These are phyloP conservation scores for Cryptococcus floricola DNA, from an alignment of 1,284 basidiomycete species.

Conservation along the genomic window DNA sequence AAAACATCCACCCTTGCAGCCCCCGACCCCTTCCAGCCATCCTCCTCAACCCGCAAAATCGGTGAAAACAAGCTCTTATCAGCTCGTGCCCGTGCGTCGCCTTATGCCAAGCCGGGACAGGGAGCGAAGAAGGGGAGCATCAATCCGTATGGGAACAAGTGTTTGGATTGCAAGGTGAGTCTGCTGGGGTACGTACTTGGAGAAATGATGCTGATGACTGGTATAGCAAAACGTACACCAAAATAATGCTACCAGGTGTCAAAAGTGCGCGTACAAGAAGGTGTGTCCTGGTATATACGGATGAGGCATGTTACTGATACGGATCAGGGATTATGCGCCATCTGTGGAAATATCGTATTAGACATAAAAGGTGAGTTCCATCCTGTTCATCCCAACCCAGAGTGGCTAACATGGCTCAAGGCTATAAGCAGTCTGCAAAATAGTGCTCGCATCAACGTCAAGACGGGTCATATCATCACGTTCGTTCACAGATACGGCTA, in stretches of 20 bases:
- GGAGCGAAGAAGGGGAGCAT: constrained; percentile 26
- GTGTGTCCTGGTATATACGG: constrained; percentile 8
- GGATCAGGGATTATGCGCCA: constrained; percentile 42
- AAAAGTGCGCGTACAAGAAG: constrained; percentile 51
- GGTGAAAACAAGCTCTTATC: constrained; percentile 50
- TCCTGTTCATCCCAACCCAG: too few species aligned
- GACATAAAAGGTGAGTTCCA: constrained; percentile 35
- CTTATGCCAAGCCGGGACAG: constrained; percentile 36
- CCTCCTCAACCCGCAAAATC: constrained; percentile 46
- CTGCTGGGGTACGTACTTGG: not conserved
- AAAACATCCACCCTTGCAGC: constrained; percentile 45
- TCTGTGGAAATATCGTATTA: constrained; percentile 46
- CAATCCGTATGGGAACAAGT: constrained; percentile 47
- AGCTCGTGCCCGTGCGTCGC: constrained; percentile 34
- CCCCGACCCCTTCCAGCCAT: constrained; percentile 44
- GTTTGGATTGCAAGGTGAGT: constrained; percentile 48
- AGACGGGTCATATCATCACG: not conserved
- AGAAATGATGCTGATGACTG: not conserved
- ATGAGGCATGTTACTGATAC: not conserved
- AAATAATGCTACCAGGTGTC: constrained; percentile 47
- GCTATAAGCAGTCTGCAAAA: constrained; percentile 42
- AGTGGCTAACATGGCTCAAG: constrained; percentile 7
- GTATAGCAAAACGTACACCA: constrained; percentile 37
- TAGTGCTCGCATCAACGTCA: constrained; percentile 8
- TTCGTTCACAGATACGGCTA: not conserved